Evolutionary conservation across 148 eudicot genomes (phyloP), one percentile per base, ranked within the genome.

Genomic region (Salicornia ramosissima): DNA sequence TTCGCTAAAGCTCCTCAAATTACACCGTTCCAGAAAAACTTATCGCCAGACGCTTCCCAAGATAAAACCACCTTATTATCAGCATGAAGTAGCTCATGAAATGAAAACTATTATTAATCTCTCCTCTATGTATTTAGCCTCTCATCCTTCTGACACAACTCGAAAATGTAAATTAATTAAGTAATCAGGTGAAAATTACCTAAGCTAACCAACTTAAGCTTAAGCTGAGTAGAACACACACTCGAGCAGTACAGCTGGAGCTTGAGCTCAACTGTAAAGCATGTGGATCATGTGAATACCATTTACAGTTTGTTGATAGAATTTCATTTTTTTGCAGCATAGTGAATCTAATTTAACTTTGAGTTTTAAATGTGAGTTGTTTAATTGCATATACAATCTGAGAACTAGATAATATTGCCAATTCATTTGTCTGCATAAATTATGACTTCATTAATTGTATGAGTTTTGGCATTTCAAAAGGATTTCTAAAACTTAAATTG

Each of bases 1-100:
- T 64, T 54, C 34, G 69, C 80, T 28, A 55, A 55, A 24, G 60
- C 53, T 30, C 18, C 33, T 46, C 13, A 65, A 68, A 31, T 65
- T 59, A 59, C 29, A 15, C 18, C 42, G 50, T 61, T 61, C 43
- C 33, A 39, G 18, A 66, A 64, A 14, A 39, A 28, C 43, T 47
- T 42, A 21, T 40, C 21, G 24, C 59, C 30, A 47, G 26, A 31
- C 19, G 14, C 63, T 31, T 19, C 45, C 46, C 70, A 61, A 52
- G 8, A 45, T 30, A 14, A 71, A 29, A 42, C 43, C 61, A 71
- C 71, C 75, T 65, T 61, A 6, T 15, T 59, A 57, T 34, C 57
- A 58, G 34, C 58, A 53, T 58, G 40, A 66, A 66, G 29, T 26
- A 58, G 10, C 16, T 64, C 47, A 58, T 34, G 39, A 71, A 66